A percentile compares a stretch with the other conserved stretches of the same genome.
These are phyloP conservation scores for Leptographium lundbergii DNA, from an alignment of 2,329 filamentous ascomycete species.

Conservation along the genomic window DNA sequence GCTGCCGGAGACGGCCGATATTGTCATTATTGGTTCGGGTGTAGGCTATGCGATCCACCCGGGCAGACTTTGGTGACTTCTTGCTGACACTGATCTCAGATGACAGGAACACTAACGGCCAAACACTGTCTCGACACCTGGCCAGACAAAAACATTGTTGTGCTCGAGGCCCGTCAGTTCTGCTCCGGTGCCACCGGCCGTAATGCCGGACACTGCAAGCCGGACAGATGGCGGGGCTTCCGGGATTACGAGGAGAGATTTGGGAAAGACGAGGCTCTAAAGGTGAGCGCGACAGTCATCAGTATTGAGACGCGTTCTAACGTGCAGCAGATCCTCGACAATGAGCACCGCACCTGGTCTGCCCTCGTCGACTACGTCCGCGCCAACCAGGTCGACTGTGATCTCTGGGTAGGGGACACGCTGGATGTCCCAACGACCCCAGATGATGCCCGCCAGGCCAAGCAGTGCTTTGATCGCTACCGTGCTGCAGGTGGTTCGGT, in stretches of 20 bases:
- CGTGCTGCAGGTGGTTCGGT: background rate
- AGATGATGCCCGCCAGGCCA: background rate
- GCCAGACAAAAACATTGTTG: background rate
- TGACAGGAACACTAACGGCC: background rate
- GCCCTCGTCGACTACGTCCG: background rate
- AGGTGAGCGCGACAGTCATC: background rate
- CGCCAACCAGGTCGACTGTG: constrained; percentile 1
- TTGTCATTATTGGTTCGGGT: constrained; percentile 2
- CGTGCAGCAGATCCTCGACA: background rate
- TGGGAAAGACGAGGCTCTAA: background rate
- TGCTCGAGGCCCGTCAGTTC: constrained; percentile 3
- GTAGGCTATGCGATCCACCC: background rate
- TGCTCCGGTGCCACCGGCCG: constrained; percentile 2
- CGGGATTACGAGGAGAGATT: background rate
- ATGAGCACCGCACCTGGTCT: background rate
- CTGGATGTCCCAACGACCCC: background rate
- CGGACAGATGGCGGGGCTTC: background rate
- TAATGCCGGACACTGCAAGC: constrained; percentile 5
- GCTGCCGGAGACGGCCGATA: background rate
- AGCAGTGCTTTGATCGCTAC: background rate
- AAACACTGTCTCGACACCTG: background rate
- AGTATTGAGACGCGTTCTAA: background rate
- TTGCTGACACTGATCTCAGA: background rate
- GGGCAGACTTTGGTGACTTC: background rate
- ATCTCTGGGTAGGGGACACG: constrained; percentile 1